Percentiles rank a stretch among this genome's conserved stretches.
Conservation (phyloP, 805 yeast genomes). For the Nakazawaea wickerhamii region DNA sequence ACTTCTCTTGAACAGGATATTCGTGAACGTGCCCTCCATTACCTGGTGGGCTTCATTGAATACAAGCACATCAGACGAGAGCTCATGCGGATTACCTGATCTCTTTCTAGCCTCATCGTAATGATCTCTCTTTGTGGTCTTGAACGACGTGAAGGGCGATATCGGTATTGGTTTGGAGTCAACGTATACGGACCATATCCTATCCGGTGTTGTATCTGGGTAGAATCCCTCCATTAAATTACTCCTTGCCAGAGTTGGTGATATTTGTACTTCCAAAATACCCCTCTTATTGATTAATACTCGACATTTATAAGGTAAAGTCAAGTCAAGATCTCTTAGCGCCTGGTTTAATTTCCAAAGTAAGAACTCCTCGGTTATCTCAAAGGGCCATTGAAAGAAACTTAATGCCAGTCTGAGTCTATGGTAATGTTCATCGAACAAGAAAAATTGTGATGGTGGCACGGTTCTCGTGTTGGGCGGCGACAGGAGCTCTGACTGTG, state of each 20-base stretch:
- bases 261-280: constrained; percentile 30
- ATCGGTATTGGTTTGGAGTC: constrained; percentile 47
- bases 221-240: constrained; percentile 11
- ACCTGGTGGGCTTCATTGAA: constrained; percentile 54
- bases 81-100: constrained; percentile 27
- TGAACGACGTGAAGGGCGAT: constrained; percentile 80
- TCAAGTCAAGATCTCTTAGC: constrained; percentile 24
- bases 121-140: constrained; percentile 68
- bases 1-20: constrained; percentile 56
- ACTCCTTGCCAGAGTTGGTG: constrained; percentile 20
- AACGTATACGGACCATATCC: constrained; percentile 55
- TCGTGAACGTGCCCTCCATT: constrained; percentile 81
- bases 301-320: constrained; percentile 42
- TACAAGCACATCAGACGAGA: constrained; percentile 61
- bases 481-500: background rate
- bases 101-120: constrained; percentile 61
- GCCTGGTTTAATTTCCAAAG: constrained; percentile 35
- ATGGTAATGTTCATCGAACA: constrained; percentile 58
- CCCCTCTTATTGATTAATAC: constrained; percentile 35
- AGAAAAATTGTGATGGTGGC: constrained; percentile 42
- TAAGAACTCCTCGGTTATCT: constrained; percentile 37
- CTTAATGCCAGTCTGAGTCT: constrained; percentile 50
- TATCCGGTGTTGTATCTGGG: background rate
- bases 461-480: constrained; percentile 13
- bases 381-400: constrained; percentile 47